These are phyloP conservation scores for Neolentinus lepideus DNA, from an alignment of 1,284 basidiomycete genomes.

Conservation along the genomic window DNA sequence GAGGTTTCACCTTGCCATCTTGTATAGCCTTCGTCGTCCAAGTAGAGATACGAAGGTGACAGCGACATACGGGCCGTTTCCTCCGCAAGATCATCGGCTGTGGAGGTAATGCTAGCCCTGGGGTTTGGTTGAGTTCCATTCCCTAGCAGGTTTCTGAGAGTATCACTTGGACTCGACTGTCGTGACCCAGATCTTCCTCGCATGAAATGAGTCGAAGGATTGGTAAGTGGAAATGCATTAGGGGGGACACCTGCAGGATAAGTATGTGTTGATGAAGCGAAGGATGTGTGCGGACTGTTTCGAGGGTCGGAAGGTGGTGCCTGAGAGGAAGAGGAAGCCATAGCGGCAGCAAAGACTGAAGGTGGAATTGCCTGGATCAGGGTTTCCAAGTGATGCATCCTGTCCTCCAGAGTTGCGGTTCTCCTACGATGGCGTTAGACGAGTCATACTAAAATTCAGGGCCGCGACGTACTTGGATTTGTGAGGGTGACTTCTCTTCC, in stretches of 20 bases:
- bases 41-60: constrained; percentile 71
- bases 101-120: neutral
- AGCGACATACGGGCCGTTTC: constrained; percentile 55
- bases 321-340: constrained; percentile 24
- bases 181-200: constrained; percentile 31
- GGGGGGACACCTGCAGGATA: constrained; percentile 69
- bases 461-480: constrained; percentile 62
- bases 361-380: constrained; percentile 77
- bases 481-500: constrained; percentile 75
- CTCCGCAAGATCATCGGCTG: constrained; percentile 43
- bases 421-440: constrained; percentile 33
- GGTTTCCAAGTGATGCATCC: constrained; percentile 79
- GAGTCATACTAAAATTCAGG: neutral
- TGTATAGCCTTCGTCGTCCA: constrained; percentile 77
- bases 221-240: constrained; percentile 65
- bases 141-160: constrained; percentile 18
- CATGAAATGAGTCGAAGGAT: constrained; percentile 72
- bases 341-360: constrained; percentile 60
- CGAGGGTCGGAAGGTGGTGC: constrained; percentile 15
- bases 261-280: constrained; percentile 35
- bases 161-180: constrained; percentile 37
- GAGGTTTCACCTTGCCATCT: constrained; percentile 88
- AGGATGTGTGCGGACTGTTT: constrained; percentile 44
- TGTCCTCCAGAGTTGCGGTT: constrained; percentile 72
- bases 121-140: neutral